A percentile compares a stretch with the other conserved stretches of the same genome.
Conservation (phyloP, 495 filamentous ascomycete genomes). For the Xylaria venustula region DNA sequence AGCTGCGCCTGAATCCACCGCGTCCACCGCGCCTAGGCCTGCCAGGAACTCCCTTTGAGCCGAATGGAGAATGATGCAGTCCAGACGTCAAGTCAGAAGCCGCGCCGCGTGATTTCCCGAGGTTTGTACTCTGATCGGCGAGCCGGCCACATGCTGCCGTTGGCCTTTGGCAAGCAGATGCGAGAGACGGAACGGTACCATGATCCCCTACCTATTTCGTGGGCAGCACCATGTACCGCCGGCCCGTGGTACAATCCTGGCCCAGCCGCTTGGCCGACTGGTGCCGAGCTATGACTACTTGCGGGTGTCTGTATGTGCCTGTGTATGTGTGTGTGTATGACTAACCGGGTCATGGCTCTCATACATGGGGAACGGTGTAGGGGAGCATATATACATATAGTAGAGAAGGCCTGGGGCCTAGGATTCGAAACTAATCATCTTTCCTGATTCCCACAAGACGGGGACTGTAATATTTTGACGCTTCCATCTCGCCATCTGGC, state of each 20-base stretch:
- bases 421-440: not conserved
- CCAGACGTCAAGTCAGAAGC: conserved; percentile 14
- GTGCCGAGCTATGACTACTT: conserved; percentile 17
- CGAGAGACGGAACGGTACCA: not conserved
- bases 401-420: not conserved
- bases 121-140: not conserved
- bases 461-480: not conserved
- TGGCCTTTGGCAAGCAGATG: not conserved
- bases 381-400: not conserved
- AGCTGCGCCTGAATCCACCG: not conserved
- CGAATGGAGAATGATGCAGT: conserved; percentile 10
- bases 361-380: not conserved
- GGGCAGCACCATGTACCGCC: conserved; percentile 6
- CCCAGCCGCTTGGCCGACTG: conserved; percentile 10
- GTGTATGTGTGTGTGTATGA: not conserved
- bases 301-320: too few species aligned
- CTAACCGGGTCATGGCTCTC: not conserved
- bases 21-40: conserved; percentile 3
- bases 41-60: conserved; percentile 16
- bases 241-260: not conserved
- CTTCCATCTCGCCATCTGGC: not conserved
- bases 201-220: not conserved
- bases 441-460: not conserved
- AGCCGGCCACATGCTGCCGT: not conserved
- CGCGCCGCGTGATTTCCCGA: conserved; percentile 10